These are phyloP conservation scores for Piper longum DNA, from an alignment of 164 flowering plant genomes.

Conservation along the genomic window DNA sequence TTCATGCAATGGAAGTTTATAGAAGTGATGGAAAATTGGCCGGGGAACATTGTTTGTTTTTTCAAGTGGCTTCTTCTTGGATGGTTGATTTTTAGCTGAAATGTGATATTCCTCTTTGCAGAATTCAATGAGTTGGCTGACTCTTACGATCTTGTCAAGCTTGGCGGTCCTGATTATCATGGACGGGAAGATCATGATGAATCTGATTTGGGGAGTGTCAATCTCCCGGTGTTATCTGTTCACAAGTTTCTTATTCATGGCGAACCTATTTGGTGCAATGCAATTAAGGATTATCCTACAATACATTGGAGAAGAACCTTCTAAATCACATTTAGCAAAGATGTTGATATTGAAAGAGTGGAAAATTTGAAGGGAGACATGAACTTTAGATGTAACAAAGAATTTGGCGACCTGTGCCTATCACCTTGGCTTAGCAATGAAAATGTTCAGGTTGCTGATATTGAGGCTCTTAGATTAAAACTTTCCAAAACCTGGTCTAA, in stretches of 20 bases:
- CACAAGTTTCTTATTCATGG: conserved; percentile 69
- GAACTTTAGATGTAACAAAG: conserved; percentile 19
- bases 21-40: conserved; percentile 80
- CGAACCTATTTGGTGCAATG: conserved; percentile 68
- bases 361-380: conserved; percentile 17
- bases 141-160: conserved; percentile 52
- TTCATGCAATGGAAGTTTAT: conserved; percentile 83
- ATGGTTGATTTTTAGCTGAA: no score
- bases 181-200: conserved; percentile 66
- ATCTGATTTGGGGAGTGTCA: conserved; percentile 71
- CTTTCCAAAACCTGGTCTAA: conserved; percentile 16
- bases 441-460: conserved; percentile 40
- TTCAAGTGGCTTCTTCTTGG: no score
- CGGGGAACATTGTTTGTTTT: conserved; percentile 25
- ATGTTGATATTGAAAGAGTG: conserved; percentile 32
- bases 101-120: conserved; percentile 11
- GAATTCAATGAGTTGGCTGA: conserved; percentile 72
- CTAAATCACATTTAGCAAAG: conserved; percentile 34
- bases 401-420: conserved; percentile 37
- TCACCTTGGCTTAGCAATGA: conserved; percentile 57
- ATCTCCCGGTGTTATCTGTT: conserved; percentile 45
- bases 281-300: conserved; percentile 38
- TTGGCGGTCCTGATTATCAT: conserved; percentile 94
- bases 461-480: conserved; percentile 40
- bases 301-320: conserved; percentile 45